Base-by-base conservation (phyloP, 805 yeast species). In the Sugiyamaella qingdaonensis region DNA sequence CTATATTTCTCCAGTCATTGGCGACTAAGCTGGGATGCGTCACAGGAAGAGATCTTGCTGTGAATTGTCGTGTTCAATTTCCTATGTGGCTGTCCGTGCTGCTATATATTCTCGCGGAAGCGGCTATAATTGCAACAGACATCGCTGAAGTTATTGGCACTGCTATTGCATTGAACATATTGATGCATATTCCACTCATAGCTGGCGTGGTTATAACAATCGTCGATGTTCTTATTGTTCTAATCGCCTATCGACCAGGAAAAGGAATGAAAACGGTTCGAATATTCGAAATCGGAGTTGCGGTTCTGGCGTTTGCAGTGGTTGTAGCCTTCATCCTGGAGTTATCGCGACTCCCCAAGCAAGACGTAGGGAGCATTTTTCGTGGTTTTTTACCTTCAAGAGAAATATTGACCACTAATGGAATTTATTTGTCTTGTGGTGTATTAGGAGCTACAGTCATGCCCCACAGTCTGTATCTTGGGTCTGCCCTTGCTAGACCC, bases 111-210 rank as follows among this genome's bases (percentile, higher is more conserved):
- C 76, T 91, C 56, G 95, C 97, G 0, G 98, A 92, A 64, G 71
- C 85, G 16, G 95, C 98, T 18, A 92, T 92, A 54, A 83, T 92
- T 42, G 97, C 97, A 1, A 92, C 98, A 0, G 99, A 92, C 71
- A 78, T 94, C 58, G 97, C 99, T 1, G 98, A 92, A 67, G 96
- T 92, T 34, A 92, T 94, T 24, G 99, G 99, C n/a, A 88, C 97
- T 2, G 97, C 98, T 2, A 89, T 92, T 53, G 85, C 98, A 0
- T 76, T 92, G 53, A 89, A 94, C 61, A 88, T 92, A 52, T 71
- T 94, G 42, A 82, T 91, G 65, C 78, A 80, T 1, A 73, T 94
- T 7, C 98, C 98, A 0, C 72, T 94, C 16, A 76, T 88, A 7
- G 75, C 81, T 4, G 99, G 99, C 33, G 96, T 92, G 13, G 70